Percentiles rank a stretch among this genome's conserved stretches.
phyloP scores from a whole-genome alignment of 768 basidiomycete genomes.

The Leccinellum albellum region DNA sequence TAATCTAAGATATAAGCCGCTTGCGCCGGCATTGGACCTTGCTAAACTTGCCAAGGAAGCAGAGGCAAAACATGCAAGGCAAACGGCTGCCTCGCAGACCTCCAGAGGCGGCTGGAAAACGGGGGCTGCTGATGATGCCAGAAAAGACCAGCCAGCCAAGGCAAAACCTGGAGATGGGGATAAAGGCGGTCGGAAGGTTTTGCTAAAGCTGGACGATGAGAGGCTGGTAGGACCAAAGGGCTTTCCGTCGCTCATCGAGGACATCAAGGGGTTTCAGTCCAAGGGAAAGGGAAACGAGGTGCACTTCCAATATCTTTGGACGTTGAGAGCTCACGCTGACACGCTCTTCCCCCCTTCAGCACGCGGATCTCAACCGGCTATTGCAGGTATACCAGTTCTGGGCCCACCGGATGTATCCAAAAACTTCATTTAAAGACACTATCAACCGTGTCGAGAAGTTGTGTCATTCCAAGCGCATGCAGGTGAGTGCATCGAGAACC shows the following conservation, averaged over 20 bases:
- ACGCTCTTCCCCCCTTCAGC: conserved; percentile 38
- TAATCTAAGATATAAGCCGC: conserved; percentile 40
- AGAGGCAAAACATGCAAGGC: conserved; percentile 42
- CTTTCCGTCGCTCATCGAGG: conserved; percentile 74
- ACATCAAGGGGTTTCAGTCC: conserved; percentile 72
- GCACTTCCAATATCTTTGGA: conserved; percentile 3
- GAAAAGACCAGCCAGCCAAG: conserved; percentile 1
- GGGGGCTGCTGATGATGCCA: conserved; percentile 15
- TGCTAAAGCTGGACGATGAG: conserved; percentile 68
- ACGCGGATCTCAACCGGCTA: conserved; percentile 74
- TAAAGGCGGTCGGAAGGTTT: conserved; percentile 29
- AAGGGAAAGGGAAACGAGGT: conserved; percentile 95
- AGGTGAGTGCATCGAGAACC: conserved; percentile 45
- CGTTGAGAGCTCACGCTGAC: conserved; percentile 1
- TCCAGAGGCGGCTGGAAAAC: conserved; percentile 46
- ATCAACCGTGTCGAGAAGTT: conserved; percentile 82
- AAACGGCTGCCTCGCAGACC: conserved; percentile 40
- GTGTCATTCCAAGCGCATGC: conserved; percentile 82
- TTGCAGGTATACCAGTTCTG: conserved; percentile 90
- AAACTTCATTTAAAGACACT: conserved; percentile 82
- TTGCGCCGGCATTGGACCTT: conserved; percentile 51
- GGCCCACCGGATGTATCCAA: conserved; percentile 91
- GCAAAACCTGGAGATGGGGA: conserved; percentile 18
- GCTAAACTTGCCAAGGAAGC: conserved; percentile 54
- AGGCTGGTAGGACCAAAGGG: conserved; percentile 71